These are phyloP conservation scores for Saccharomycopsis hybrid DNA, from an alignment of 1,139 yeast species.

Conservation along the genomic window DNA sequence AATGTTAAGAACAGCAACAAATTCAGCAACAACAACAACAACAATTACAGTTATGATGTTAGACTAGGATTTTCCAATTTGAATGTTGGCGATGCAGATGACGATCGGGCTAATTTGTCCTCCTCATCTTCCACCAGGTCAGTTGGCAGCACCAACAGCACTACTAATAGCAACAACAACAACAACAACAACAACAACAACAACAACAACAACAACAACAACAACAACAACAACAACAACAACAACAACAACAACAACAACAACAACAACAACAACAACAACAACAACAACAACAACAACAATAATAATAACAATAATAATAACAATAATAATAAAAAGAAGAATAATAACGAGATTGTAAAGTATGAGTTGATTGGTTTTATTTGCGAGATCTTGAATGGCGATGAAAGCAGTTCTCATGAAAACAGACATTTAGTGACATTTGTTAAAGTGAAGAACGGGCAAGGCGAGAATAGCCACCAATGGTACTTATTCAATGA, in stretches of 20 bases:
- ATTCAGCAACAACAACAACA: neutral
- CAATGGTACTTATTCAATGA: slow-evolving; percentile 86
- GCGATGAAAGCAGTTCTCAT: slow-evolving; percentile 41
- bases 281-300: neutral
- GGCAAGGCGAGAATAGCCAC: slow-evolving; percentile 24
- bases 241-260: neutral
- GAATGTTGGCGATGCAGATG: neutral
- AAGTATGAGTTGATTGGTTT: slow-evolving; percentile 60
- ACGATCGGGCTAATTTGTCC: neutral
- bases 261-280: neutral
- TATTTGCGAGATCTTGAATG: slow-evolving; percentile 62
- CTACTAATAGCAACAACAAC: no score
- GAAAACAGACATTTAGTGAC: slow-evolving; percentile 47
- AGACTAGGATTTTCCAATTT: neutral
- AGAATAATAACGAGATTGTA: slow-evolving; percentile 26
- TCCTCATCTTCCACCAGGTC: neutral
- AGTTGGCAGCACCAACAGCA: neutral
- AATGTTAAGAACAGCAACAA: slow-evolving; percentile 24
- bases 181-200: no score
- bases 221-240: no score
- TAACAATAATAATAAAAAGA: slow-evolving; percentile 5
- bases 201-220: no score
- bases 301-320: neutral
- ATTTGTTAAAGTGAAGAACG: slow-evolving; percentile 43
- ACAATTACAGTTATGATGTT: neutral